A percentile compares a stretch with the other conserved stretches of the same genome.
Evolutionary conservation across 2,329 filamentous ascomycete species (phyloP).

Genomic region (Teratosphaeria pseudoeucalypti): DNA sequence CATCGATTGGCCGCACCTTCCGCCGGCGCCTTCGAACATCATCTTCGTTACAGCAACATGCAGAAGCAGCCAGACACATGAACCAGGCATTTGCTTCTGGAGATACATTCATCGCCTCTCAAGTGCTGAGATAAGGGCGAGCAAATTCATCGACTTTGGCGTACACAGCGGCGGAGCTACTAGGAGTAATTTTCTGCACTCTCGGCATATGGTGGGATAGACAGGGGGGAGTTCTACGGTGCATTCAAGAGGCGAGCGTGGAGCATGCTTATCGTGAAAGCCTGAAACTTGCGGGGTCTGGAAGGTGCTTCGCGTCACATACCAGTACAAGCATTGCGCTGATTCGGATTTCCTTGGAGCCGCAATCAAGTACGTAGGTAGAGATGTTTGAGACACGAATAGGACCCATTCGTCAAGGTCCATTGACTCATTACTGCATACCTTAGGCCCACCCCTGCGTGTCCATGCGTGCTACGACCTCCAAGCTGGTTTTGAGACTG

Average conservation of each 20-base stretch:
- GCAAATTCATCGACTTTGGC: not conserved
- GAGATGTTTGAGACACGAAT: not conserved
- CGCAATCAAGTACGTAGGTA: not conserved
- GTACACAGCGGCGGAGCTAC: not conserved
- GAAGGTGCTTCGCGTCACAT: not conserved
- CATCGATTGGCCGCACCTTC: not conserved
- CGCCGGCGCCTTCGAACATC: not conserved
- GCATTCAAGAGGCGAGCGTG: not conserved
- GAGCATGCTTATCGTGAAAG: not conserved
- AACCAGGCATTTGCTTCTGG: not conserved
- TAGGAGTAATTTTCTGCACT: not conserved
- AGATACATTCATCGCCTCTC: not conserved
- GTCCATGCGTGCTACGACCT: too few species aligned
- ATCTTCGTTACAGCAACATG: not conserved
- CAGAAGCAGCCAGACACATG: not conserved
- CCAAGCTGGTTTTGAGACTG: too few species aligned
- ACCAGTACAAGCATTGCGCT: not conserved
- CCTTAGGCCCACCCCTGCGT: too few species aligned
- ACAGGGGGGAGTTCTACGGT: not conserved
- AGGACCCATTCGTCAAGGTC: not conserved
- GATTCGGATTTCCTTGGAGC: not conserved
- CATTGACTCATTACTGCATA: not conserved
- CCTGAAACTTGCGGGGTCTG: not conserved
- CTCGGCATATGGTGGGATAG: not conserved
- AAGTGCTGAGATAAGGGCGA: not conserved